Evolutionary conservation across 352 stramenopile genomes (phyloP), one percentile per base, ranked within the genome.

Genomic region (Pythium graminicola): DNA sequence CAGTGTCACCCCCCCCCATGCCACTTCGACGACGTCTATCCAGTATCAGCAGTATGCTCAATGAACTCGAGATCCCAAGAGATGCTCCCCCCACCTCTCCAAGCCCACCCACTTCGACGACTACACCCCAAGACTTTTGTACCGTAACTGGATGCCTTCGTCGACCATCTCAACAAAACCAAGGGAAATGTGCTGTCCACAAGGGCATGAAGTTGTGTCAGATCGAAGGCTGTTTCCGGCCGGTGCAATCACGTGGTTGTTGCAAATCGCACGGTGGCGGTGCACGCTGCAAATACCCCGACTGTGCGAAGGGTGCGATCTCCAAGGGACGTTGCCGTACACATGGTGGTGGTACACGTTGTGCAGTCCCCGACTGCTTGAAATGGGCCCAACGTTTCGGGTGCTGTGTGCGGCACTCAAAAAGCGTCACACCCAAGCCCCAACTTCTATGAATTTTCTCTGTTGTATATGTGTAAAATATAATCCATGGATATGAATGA

Each of bases 221-320:
- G 24, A 50, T 67, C 11, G 43, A 52, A 28, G 66, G 45, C 10
- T 83, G 73, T 53, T 66, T 58, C 31, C 69, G 71, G 4, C 67
- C 65, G 0, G 70, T 78, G 43, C 72, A 83, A 44, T 77, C 69
- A 14, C 60, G 73, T 16, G 75, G 75, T 13, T 70, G 64, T 27
- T 86, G 75, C 64, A 82, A 81, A 40, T 80, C 72, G 11, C 75
- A 86, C 41, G 75, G 75, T 29, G 75, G 75, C 23, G 75, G 75
- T 26, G 70, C 70, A 24, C 66, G 66, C 20, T 86, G 75, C 60
- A 71, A 76, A 42, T 56, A 73, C 19, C 61, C 66, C 1, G 66
- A 57, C 5, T 86, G 75, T 56, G 50, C 41, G 11, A 84, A 85
- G 32, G 73, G 71, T 9, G 73, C 73, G 10, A 73, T 81, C 38